Base-by-base conservation (phyloP, 352 stramenopile genomes). In the Globisporangium radiosum region DNA sequence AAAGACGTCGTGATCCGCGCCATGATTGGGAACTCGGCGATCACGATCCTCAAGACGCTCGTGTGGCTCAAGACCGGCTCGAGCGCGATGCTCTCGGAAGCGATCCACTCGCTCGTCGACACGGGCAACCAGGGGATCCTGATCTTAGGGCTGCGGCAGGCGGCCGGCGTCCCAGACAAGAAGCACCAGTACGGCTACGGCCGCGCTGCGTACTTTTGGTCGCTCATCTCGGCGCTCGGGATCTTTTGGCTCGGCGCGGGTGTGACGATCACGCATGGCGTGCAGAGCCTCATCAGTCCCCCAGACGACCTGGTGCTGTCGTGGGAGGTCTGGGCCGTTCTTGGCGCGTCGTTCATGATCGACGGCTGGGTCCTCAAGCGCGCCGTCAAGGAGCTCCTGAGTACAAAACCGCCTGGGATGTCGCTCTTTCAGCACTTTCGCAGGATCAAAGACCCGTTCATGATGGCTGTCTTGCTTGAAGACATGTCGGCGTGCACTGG, bases 171-270 rank as follows among this genome's bases (percentile, higher is more conserved):
- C 37, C 94, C 96, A 0, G 96, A 99, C 68, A 93, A 93, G 62
- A 83, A 87, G 43, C 96, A 99, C 72, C 96, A 97, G 59, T 99
- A 99, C 70, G 97, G 95, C 49, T 99, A 99, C 72, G 96, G 96
- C 39, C 97, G 97, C 60, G 91, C 86, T 7, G 90, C 97, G 51
- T 99, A 99, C 82, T 99, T 99, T 73, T 99, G 97, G 97, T 97
- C 93, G 62, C 81, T 99, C 25, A 97, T 99, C 19, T 98, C 88
- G 8, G 97, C 97, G 49, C 73, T 99, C n/a, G 96, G 96, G 10
- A 99, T 98, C 40, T 99, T 99, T 59, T 99, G 97, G 83, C 73
- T 98, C 39, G 97, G 96, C 39, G 94, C 95, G 10, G 96, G 95
- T 49, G 89, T 99, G 17, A 97, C 90, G 43, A 89, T 99, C 70